These are phyloP conservation scores for Quercus phellos DNA, from an alignment of 331 rosid genomes.

Conservation along the genomic window DNA sequence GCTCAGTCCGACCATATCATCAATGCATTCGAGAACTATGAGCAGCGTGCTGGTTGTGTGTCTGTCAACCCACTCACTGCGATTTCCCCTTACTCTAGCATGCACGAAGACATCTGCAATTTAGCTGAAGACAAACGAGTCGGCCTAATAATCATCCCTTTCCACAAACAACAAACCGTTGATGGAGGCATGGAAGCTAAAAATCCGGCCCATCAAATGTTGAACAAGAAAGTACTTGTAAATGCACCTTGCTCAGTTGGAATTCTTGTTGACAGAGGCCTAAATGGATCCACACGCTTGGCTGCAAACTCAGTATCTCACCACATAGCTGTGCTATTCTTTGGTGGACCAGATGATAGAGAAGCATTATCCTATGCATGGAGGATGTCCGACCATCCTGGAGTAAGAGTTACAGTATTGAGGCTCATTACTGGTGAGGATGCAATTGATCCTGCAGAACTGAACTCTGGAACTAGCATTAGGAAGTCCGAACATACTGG, in stretches of 20 bases:
- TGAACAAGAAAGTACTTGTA: slow-evolving; percentile 61
- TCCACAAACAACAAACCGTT: slow-evolving; percentile 79
- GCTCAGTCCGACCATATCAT: slow-evolving; percentile 76
- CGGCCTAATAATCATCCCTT: slow-evolving; percentile 68
- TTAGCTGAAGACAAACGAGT: slow-evolving; percentile 78
- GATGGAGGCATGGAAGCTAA: slow-evolving; percentile 86
- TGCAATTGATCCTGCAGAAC: background rate
- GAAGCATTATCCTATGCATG: slow-evolving; percentile 71
- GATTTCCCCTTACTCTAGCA: slow-evolving; percentile 80
- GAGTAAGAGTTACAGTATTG: slow-evolving; percentile 51
- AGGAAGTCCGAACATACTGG: no score
- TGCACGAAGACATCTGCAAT: slow-evolving; percentile 80
- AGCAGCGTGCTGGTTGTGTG: slow-evolving; percentile 40
- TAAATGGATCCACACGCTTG: slow-evolving; percentile 36
- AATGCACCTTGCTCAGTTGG: slow-evolving; percentile 85
- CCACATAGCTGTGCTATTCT: slow-evolving; percentile 50
- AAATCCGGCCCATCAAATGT: slow-evolving; percentile 48
- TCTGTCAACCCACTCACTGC: slow-evolving; percentile 78
- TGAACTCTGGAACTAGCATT: no score
- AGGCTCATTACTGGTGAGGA: slow-evolving; percentile 48
- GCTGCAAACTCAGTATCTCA: slow-evolving; percentile 41
- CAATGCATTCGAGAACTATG: slow-evolving; percentile 69
- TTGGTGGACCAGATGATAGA: slow-evolving; percentile 88
- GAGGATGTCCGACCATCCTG: slow-evolving; percentile 71
- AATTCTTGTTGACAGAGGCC: slow-evolving; percentile 76